These are phyloP conservation scores for Ceratopteris richardii DNA, from an alignment of 75 land plant species.

Conservation along the genomic window DNA sequence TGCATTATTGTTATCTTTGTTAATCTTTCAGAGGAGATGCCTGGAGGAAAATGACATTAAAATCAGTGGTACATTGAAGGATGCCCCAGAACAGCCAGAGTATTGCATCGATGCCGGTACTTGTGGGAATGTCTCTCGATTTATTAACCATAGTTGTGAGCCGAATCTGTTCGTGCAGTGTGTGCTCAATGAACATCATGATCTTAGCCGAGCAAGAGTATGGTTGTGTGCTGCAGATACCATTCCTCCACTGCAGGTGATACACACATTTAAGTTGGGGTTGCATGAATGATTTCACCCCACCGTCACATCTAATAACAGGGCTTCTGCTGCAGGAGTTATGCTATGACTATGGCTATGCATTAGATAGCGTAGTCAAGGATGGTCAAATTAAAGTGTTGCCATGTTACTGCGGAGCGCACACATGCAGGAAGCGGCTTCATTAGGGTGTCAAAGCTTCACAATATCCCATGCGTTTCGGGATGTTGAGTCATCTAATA, in stretches of 20 bases:
- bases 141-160: constrained; percentile 90
- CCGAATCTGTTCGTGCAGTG: constrained; percentile 95
- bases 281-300: too few relatives aligned
- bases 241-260: constrained; percentile 74
- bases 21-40: too few relatives aligned
- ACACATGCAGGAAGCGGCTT: constrained; percentile 52
- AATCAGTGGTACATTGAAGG: not conserved
- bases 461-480: too few relatives aligned
- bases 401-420: constrained; percentile 66
- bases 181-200: constrained; percentile 65
- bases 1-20: not conserved
- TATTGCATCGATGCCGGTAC: constrained; percentile 73
- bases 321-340: constrained; percentile 57
- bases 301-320: not conserved
- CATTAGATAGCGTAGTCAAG: constrained; percentile 50
- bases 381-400: constrained; percentile 49
- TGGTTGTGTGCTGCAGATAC: constrained; percentile 73
- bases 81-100: constrained; percentile 36
- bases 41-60: too few relatives aligned
- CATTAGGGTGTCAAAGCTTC: too few relatives aligned
- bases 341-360: constrained; percentile 72
- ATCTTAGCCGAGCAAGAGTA: constrained; percentile 53
- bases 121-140: constrained; percentile 68
- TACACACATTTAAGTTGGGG: not conserved
- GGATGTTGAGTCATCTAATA: too few relatives aligned